These are phyloP conservation scores for Talaromyces sp. DNA, from an alignment of 2,329 filamentous ascomycete species.

Conservation along the genomic window DNA sequence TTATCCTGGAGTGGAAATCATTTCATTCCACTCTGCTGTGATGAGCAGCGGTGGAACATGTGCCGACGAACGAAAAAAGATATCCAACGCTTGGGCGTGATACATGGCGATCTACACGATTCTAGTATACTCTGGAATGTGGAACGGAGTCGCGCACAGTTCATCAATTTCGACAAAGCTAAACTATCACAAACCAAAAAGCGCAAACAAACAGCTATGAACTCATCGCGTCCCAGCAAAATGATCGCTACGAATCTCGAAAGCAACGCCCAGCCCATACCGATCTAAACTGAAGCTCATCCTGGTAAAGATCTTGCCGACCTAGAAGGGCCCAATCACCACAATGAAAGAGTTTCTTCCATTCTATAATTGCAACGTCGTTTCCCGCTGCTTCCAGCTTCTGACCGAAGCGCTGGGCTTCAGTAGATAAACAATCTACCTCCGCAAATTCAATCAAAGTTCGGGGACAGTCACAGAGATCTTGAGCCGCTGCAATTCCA, in stretches of 20 bases:
- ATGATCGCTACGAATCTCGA: neutral
- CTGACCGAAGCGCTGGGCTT: neutral
- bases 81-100: neutral
- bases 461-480: neutral
- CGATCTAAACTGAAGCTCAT: neutral
- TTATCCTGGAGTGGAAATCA: too few species aligned
- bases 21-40: too few species aligned
- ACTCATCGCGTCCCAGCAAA: neutral
- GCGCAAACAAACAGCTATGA: neutral
- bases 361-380: neutral
- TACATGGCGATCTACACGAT: neutral
- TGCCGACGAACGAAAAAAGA: neutral
- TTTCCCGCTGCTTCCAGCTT: neutral
- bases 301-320: neutral
- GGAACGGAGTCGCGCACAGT: neutral
- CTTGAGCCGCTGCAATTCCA: neutral
- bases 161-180: neutral
- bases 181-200: neutral
- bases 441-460: neutral
- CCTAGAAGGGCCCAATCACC: slow-evolving; percentile 2
- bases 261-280: slow-evolving; percentile 1
- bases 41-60: too few species aligned
- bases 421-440: neutral
- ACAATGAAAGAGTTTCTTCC: slow-evolving; percentile 6
- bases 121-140: neutral